Conservation (phyloP, 2,329 filamentous ascomycete species). For the Ophiocordyceps unilateralis region DNA sequence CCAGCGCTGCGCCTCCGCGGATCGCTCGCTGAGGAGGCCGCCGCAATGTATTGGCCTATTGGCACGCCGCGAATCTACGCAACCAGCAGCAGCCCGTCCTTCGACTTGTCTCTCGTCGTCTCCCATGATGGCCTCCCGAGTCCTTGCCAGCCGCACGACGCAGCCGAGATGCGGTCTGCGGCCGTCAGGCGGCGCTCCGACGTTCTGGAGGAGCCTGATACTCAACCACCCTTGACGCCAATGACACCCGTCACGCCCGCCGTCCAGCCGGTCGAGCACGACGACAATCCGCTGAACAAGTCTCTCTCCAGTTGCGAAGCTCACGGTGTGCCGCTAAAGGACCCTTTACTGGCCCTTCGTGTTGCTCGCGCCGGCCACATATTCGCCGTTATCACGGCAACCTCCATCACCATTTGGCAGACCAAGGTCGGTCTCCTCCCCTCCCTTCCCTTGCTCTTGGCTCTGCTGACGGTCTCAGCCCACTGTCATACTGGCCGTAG, state of each 20-base stretch:
- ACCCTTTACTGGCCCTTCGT: conserved; percentile 56
- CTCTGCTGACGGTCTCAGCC: conserved; percentile 35
- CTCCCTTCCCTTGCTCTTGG: background rate
- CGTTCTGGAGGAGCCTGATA: conserved; percentile 16
- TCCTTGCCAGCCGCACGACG: conserved; percentile 12
- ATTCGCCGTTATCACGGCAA: conserved; percentile 75
- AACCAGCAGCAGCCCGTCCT: conserved; percentile 47
- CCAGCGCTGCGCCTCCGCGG: conserved; percentile 4
- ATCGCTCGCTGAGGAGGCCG: conserved; percentile 8
- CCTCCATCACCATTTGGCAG: conserved; percentile 89
- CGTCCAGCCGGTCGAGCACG: conserved; percentile 41
- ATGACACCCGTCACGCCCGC: conserved; percentile 40
- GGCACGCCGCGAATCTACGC: conserved; percentile 72
- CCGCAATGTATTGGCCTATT: conserved; percentile 78
- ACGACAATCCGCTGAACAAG: conserved; percentile 15
- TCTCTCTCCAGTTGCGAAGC: conserved; percentile 9
- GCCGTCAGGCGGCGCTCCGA: conserved; percentile 8
- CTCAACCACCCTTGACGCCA: conserved; percentile 25
- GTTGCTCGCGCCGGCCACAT: conserved; percentile 63
- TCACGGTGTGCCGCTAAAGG: conserved; percentile 28
- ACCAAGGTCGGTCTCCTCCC: conserved; percentile 43
- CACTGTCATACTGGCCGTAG: conserved; percentile 70
- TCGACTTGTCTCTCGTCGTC: conserved; percentile 30
- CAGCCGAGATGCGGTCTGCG: too few relatives aligned
- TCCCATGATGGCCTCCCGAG: conserved; percentile 42